Base-by-base conservation (phyloP, 179 eudicot genomes). In the Silene noctiflora region DNA sequence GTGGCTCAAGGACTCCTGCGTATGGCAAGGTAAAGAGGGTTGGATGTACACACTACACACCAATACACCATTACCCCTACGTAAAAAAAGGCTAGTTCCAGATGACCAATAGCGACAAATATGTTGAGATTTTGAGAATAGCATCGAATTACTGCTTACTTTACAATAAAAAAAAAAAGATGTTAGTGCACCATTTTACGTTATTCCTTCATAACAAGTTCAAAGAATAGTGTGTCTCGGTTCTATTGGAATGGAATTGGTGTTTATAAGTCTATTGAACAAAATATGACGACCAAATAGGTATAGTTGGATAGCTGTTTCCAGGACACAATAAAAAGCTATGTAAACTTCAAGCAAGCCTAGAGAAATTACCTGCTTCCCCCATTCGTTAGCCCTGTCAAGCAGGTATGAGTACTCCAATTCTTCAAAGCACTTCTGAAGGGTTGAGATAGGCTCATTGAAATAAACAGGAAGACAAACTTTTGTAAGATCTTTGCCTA, bases 391-490 rank as follows among this genome's bases (percentile, higher is more conserved):
- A 77, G 98, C 98, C 81, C 95, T 90, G 78, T 94, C 97, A 86
- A 94, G 86, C 65, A 94, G 96, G 87, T 92, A 89, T 3, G 98
- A 94, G 83, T 92, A 91, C 79, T 94, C 98, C 86, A 94, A 79
- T 83, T 94, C 98, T 89, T 94, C 98, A 73, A 80, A 92, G 82
- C 98, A 91, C 82, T 93, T 93, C 73, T 93, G 99, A 75, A 95
- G 88, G 63, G 99, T 89, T 51, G 99, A 95, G 70, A 95, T 83
- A 71, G 99, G 97, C 78, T 93, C 99, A 70, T 93, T 95, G 76
- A 95, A 95, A 81, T 93, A 95, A 42, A 94, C 98, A 19, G 97
- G 98, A 46, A 94, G 97, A 74, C 98, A 94, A 67, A 94, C 97
- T 92, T 88, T 94, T 65, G 98, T 87, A 66, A 94, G 91, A 84